Conservation (phyloP, 106 monocot genomes). For the Dendrobium chrysotoxum region DNA sequence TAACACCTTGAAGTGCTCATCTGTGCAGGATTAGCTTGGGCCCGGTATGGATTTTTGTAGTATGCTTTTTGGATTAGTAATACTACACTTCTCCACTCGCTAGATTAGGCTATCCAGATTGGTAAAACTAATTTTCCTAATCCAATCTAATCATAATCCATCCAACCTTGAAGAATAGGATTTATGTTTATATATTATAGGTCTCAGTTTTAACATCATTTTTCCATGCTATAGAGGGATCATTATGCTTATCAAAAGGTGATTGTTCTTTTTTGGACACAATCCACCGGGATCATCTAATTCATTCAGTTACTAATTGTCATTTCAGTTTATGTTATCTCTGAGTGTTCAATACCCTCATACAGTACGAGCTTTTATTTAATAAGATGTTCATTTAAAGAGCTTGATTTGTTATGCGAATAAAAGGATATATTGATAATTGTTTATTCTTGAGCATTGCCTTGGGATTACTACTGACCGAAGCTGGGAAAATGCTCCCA, state of each 20-base stretch:
- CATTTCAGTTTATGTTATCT: no score
- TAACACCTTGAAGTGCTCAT: neutral
- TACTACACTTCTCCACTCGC: neutral
- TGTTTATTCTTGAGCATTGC: neutral
- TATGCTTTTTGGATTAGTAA: neutral
- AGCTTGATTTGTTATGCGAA: neutral
- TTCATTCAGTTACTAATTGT: no score
- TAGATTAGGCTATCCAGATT: neutral
- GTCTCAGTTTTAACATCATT: no score
- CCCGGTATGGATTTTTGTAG: neutral
- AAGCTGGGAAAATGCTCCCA: neutral
- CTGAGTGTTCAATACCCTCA: no score
- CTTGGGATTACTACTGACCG: neutral
- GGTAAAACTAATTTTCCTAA: neutral
- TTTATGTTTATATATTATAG: neutral
- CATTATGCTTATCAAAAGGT: neutral
- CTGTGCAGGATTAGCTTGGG: neutral
- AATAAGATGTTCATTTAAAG: neutral
- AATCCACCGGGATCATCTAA: neutral
- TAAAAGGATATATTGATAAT: neutral
- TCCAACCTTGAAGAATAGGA: neutral
- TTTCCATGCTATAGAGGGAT: neutral
- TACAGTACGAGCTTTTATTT: neutral
- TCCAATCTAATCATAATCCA: neutral
- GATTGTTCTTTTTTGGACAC: neutral